Evolutionary conservation across 331 rosid species (phyloP), one percentile per base, ranked within the genome.

Genomic region (Phaseolus coccineus): DNA sequence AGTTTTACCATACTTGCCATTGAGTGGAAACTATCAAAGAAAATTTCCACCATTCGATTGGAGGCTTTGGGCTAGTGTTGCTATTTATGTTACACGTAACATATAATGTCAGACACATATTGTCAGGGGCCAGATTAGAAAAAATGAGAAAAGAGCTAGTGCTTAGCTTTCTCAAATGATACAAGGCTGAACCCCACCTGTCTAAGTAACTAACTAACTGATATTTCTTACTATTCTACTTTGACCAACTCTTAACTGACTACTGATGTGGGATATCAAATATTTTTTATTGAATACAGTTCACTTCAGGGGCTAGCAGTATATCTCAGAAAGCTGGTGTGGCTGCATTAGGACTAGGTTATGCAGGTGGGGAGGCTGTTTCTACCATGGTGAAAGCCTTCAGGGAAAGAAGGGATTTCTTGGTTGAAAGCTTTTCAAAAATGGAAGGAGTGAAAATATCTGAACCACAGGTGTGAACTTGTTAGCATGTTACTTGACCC

Each of bases 261-360:
- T 6, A 31, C 7, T 30, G 22, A 61, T 13, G 27, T 58, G n/a
- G 7, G 65, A 27, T 58, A 28, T 61, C 24, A 33, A 63, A 63
- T 5, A 30, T 3, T 33, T 63, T 31, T 81, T 39, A 3, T 69
- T 62, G 73, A 39, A 48, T 67, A 69, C 73, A 93, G 96, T 84
- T 75, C 83, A 93, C 94, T 14, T 93, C 96, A 53, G 91, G 92
- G 65, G 94, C 97, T 56, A 77, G 94, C 85, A 90, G 96, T 25
- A 81, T 93, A 85, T 72, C 96, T 59, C 97, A 93, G 77, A 93
- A 90, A 84, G 97, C 94, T 8, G 97, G 33, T 28, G 94, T 93
- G 19, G 96, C 97, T 64, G 97, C 97, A 59, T 77, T 93, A 73
- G 97, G 96, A 81, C 81, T 93, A 65, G 97, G 97, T 62, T 84